Evolutionary conservation across 2,329 filamentous ascomycete genomes (phyloP).

Genomic region (Lithohypha guttulata): DNA sequence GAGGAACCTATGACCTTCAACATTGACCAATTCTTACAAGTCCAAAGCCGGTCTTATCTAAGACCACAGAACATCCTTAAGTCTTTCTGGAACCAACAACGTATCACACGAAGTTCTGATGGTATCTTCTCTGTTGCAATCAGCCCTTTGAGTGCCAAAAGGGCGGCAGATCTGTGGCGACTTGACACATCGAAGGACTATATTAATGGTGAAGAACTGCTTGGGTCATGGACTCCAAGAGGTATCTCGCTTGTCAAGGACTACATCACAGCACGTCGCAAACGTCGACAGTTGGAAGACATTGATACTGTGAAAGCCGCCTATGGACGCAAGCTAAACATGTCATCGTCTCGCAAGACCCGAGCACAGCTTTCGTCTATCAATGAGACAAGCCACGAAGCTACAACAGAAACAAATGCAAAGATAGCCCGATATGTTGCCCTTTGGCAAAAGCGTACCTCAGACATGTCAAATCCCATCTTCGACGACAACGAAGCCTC

Average conservation of each 20-base stretch:
- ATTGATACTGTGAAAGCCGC: slow-evolving; percentile 54
- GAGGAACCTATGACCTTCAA: slow-evolving; percentile 82
- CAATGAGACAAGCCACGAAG: neutral
- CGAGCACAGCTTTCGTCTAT: slow-evolving; percentile 10
- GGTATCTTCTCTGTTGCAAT: slow-evolving; percentile 79
- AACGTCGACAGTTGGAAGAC: slow-evolving; percentile 63
- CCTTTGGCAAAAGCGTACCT: slow-evolving; percentile 25
- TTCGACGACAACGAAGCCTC: slow-evolving; percentile 28
- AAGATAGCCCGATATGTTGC: slow-evolving; percentile 32
- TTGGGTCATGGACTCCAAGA: slow-evolving; percentile 75
- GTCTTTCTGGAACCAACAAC: slow-evolving; percentile 70
- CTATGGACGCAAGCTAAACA: slow-evolving; percentile 29
- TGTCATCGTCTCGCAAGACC: slow-evolving; percentile 10
- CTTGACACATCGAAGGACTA: slow-evolving; percentile 94
- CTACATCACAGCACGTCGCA: slow-evolving; percentile 64
- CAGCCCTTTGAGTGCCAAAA: slow-evolving; percentile 79
- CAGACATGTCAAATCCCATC: slow-evolving; percentile 31
- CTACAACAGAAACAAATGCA: slow-evolving; percentile 20
- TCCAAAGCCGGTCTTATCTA: slow-evolving; percentile 72
- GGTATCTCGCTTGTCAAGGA: slow-evolving; percentile 87
- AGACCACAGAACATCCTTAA: slow-evolving; percentile 80
- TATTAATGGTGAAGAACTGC: slow-evolving; percentile 84
- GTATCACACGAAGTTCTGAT: slow-evolving; percentile 77
- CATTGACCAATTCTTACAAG: slow-evolving; percentile 69
- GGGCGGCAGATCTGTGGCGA: slow-evolving; percentile 86